phyloP scores from a whole-genome alignment of 805 yeast species.

The Candida maris region DNA sequence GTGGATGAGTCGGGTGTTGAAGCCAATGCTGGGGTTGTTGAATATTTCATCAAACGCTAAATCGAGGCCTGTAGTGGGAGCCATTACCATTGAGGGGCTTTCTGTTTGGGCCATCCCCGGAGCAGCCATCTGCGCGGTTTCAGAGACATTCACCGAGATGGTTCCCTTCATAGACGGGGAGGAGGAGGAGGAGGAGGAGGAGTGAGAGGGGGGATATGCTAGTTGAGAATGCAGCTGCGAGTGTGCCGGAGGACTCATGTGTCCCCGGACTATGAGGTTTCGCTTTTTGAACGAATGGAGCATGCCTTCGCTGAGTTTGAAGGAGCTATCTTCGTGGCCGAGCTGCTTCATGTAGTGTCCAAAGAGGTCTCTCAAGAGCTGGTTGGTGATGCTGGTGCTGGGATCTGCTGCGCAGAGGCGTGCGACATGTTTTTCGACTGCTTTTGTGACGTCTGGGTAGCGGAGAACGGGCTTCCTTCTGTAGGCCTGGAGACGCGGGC shows the following conservation, averaged over 20 bases:
- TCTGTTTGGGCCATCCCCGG: neutral
- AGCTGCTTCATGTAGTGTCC: constrained; percentile 12
- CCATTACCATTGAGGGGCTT: neutral
- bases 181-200: neutral
- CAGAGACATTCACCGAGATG: constrained; percentile 8
- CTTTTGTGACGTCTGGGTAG: constrained; percentile 31
- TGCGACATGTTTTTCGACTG: constrained; percentile 28
- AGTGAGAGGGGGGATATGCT: neutral
- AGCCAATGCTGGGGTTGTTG: constrained; percentile 29
- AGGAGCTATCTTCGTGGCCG: constrained; percentile 22
- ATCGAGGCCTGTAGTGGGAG: constrained; percentile 13
- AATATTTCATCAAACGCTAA: constrained; percentile 29
- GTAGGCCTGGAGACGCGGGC: constrained; percentile 28
- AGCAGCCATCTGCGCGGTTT: constrained; percentile 1
- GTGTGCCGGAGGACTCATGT: neutral
- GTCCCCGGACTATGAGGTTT: constrained; percentile 22
- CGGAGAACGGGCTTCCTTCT: constrained; percentile 31
- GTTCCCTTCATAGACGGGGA: neutral
- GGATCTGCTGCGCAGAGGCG: constrained; percentile 6
- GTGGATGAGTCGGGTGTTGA: constrained; percentile 35
- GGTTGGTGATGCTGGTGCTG: constrained; percentile 26
- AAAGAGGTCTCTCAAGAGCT: constrained; percentile 21
- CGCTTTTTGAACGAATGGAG: constrained; percentile 32
- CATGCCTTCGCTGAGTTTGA: constrained; percentile 33
- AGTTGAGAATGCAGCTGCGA: too few species aligned